Evolutionary conservation across 176 grass and related monocot genomes (phyloP), one percentile per base, ranked within the genome.

Genomic region (Bonia amplexicaulis): DNA sequence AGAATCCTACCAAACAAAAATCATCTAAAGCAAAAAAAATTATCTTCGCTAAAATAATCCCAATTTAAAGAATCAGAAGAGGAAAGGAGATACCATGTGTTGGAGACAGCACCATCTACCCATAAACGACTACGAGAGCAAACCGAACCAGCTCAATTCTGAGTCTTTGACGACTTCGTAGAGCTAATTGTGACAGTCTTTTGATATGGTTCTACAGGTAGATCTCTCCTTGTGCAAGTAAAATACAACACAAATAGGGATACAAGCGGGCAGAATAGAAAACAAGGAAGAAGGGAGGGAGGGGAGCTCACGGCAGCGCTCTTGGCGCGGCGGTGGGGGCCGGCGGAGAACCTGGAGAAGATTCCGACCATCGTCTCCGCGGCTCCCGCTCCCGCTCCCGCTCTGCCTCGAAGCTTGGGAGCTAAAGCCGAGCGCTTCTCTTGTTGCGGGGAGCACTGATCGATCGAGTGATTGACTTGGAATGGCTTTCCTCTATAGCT

Each of bases 281-380:
- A 48, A 80, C 69, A 29, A 44, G 23, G 62, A 76, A 44, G 67
- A 6, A 6, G 68, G 15, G 19, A 37, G 35, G 35, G 35, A 71
- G 72, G 45, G 57, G 62, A 69, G 41, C 83, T 92, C 85, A 97
- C 95, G 19, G 75, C 65, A 5, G 87, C 86, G 61, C 95, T 97
- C 86, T 91, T 83, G 45, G 95, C 84, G 52, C 95, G 95, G 77
- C 95, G 95, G 85, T 97, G 95, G 61, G 69, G 54, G 65, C 79
- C 85, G 82, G 87, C 45, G 61, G 87, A 86, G 74, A 97, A 81
- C 73, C 88, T 85, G 66, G 92, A 88, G 80, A 97, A 97, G 86
- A 97, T 92, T 9, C 95, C 90, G 44, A 97, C 95, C 95, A 97
- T 97, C 17, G 77, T 52, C 72, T 35, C 54, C 35, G 16, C 53